Evolutionary conservation across 192 early-diverging fungal genomes (phyloP), one percentile per base, ranked within the genome.

Genomic region (Linnemannia hyalina): DNA sequence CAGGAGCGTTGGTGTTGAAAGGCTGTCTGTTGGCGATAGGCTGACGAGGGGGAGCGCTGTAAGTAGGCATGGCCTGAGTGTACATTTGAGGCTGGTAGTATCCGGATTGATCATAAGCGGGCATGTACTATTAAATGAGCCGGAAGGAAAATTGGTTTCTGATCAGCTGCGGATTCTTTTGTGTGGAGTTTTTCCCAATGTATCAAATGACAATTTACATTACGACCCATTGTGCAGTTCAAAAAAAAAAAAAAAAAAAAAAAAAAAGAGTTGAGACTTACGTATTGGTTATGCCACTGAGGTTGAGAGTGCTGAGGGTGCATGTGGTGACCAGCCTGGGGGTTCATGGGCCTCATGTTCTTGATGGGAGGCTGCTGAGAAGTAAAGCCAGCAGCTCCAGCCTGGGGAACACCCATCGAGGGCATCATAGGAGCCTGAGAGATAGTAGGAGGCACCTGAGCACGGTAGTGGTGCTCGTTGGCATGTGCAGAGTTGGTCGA

Each of bases 381-480:
- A 23, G 71, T 68, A 40, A 76, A 77, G 42, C 82, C 68, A 46
- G 86, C 60, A 54, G 86, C 74, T 15, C 79, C 81, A n/a, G 89
- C 73, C 63, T 83, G 90, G 55, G 77, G 60, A 63, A 76, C 71
- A 72, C 80, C 78, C 81, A 89, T 89, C 70, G 78, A 63, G 49
- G 88, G 83, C 41, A 86, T 83, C 79, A 87, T 82, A 26, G 78
- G 76, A 38, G 68, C 77, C 71, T 82, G 80, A 3, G 78, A 78
- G 57, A 74, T 41, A 46, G 80, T 54, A 54, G 79, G 80, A 63
- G 74, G 81, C 72, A 77, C 87, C 38, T 82, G 85, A 70, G 86
- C 70, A 79, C 75, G 88, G 81, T 82, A 79, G 72, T 88, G 82
- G 65, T 70, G 81, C 68, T 81, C 85, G 70, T 81, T 90, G 82